These are phyloP conservation scores for Trichoderma oligosporum DNA, from an alignment of 2,329 filamentous ascomycete genomes.

Conservation along the genomic window DNA sequence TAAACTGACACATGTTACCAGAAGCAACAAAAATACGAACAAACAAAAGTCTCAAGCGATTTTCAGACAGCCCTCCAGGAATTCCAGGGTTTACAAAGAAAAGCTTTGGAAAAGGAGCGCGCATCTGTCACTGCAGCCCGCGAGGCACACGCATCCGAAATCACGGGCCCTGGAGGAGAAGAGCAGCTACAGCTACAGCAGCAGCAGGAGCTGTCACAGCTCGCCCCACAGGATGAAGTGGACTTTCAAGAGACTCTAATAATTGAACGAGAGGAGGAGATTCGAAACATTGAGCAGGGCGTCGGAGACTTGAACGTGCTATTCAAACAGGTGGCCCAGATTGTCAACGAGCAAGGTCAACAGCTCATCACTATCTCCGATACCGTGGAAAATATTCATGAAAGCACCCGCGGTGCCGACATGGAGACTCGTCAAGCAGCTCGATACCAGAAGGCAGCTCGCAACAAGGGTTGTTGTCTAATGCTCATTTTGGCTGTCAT, in stretches of 20 bases:
- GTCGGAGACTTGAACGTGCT: slow-evolving; percentile 94
- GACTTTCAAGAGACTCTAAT: slow-evolving; percentile 97
- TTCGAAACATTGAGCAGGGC: slow-evolving; percentile 94
- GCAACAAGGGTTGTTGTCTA: slow-evolving; percentile 91
- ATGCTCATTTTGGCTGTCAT: slow-evolving; percentile 85
- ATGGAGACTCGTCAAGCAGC: slow-evolving; percentile 79
- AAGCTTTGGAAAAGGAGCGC: slow-evolving; percentile 87
- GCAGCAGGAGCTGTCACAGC: slow-evolving; percentile 69
- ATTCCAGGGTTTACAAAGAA: slow-evolving; percentile 87
- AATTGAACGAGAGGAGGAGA: slow-evolving; percentile 93
- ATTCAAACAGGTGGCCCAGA: slow-evolving; percentile 96
- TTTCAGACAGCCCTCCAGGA: slow-evolving; percentile 85
- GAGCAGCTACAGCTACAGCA: slow-evolving; percentile 53
- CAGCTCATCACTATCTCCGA: slow-evolving; percentile 81
- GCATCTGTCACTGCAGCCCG: slow-evolving; percentile 80
- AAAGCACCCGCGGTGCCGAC: slow-evolving; percentile 81
- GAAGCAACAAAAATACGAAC: slow-evolving; percentile 94
- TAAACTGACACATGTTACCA: slow-evolving; percentile 35
- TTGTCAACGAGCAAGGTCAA: slow-evolving; percentile 90
- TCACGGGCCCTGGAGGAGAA: slow-evolving; percentile 34
- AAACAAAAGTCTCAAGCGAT: slow-evolving; percentile 89
- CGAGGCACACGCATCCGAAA: slow-evolving; percentile 66
- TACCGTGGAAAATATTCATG: slow-evolving; percentile 79
- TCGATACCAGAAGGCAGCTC: slow-evolving; percentile 89
- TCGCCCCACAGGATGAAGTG: slow-evolving; percentile 89